Evolutionary conservation across 1,139 yeast genomes (phyloP), one percentile per base, ranked within the genome.

Genomic region (Candida sp.): DNA sequence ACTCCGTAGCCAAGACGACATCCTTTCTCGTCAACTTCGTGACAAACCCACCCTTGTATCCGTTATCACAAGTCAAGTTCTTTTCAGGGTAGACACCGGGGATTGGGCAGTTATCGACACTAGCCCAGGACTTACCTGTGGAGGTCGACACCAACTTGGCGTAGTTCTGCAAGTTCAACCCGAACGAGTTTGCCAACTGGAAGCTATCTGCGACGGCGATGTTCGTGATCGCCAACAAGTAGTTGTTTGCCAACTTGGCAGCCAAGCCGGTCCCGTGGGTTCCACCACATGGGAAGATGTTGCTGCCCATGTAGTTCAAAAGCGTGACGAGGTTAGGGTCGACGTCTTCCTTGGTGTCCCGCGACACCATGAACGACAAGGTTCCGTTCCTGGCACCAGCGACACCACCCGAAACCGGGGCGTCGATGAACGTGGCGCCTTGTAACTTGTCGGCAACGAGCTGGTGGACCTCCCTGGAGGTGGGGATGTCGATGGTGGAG

Each of bases 351-450:
- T 61, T 62, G 37, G 60, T 57, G 7, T 66, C 63, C 50, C 78
- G 61, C 3, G 85, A 83, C 33, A 83, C 76, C 88, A 83, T 83
- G 61, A 83, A 83, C 4, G 85, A 78, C 40, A 83, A 70, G 0
- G 86, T 77, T 1, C 73, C 87, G 50, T 81, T 80, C 49, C 79
- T 63, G 5, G 88, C 88, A 4, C 88, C 88, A 1, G 79, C 78
- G 2, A 80, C 84, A 23, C 88, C 88, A 3, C 88, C 88, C 11
- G 85, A 80, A 0, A 83, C 87, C 0, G 88, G 88, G 9, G 88
- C 80, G 60, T 83, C 88, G 44, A 83, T 74, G 55, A 77, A 77
- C 54, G 75, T 79, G 53, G 72, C 73, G 30, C 56, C 51, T 1
- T 80, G 77, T 35, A 73, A 60, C 48, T 67, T 60, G 11, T 54